A percentile compares a stretch with the other conserved stretches of the same genome.
These are phyloP conservation scores for Mycena amicta DNA, from an alignment of 768 basidiomycete genomes.

Conservation along the genomic window DNA sequence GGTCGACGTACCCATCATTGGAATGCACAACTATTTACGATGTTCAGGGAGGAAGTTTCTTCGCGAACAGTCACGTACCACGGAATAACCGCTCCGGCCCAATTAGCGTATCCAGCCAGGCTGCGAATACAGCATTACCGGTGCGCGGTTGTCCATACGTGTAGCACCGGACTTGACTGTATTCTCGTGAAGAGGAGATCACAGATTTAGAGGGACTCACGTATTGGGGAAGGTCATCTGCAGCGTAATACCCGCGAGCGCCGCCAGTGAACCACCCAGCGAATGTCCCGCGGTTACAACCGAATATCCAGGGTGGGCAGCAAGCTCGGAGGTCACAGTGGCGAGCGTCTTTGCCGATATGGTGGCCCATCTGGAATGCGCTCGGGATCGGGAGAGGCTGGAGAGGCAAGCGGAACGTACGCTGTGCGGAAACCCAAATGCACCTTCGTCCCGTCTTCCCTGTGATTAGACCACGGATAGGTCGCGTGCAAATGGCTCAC, in stretches of 20 bases:
- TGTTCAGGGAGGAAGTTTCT: too few relatives aligned
- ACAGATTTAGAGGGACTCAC: constrained; percentile 8
- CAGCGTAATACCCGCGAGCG: constrained; percentile 38
- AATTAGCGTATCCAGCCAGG: constrained; percentile 14
- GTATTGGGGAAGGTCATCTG: constrained; percentile 30
- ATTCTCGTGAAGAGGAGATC: neutral
- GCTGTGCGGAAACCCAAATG: constrained; percentile 15
- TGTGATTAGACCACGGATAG: too few relatives aligned
- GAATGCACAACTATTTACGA: constrained; percentile 15
- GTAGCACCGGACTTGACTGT: constrained; percentile 9
- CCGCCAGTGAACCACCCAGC: constrained; percentile 43
- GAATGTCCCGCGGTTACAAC: constrained; percentile 43
- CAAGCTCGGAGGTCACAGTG: constrained; percentile 32
- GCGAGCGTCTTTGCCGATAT: constrained; percentile 33
- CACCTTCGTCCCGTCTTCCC: constrained; percentile 15
- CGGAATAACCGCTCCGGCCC: constrained; percentile 11
- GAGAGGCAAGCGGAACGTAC: neutral
- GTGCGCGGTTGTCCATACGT: constrained; percentile 21
- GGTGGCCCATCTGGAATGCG: constrained; percentile 37
- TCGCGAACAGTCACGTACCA: neutral
- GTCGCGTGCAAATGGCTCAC: too few relatives aligned
- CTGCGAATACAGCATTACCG: constrained; percentile 13
- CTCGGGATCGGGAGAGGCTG: too few relatives aligned
- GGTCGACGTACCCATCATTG: constrained; percentile 14
- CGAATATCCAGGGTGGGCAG: constrained; percentile 34